These are phyloP conservation scores for Mucor saturninus DNA, from an alignment of 371 early-diverging fungal genomes.

Conservation along the genomic window DNA sequence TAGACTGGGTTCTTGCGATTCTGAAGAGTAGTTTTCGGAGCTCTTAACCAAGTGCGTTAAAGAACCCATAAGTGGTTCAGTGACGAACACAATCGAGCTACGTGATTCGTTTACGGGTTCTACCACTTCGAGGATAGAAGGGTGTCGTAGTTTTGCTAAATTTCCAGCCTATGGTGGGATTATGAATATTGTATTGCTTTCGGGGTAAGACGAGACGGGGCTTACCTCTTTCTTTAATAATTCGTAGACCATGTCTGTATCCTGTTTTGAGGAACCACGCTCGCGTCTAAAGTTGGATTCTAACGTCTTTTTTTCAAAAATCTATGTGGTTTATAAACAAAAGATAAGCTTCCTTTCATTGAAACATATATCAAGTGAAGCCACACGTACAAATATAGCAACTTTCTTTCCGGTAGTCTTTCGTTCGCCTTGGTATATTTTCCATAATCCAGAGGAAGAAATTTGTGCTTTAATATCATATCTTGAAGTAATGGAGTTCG, in stretches of 20 bases:
- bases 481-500: slow-evolving; percentile 51
- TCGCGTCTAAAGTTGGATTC: slow-evolving; percentile 60
- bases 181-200: background rate
- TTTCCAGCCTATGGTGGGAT: slow-evolving; percentile 61
- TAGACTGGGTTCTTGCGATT: slow-evolving; percentile 42
- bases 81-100: slow-evolving; percentile 76
- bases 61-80: slow-evolving; percentile 75
- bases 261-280: slow-evolving; percentile 50
- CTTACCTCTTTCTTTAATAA: slow-evolving; percentile 69
- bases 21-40: slow-evolving; percentile 48
- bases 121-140: slow-evolving; percentile 80
- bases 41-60: slow-evolving; percentile 71
- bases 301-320: slow-evolving; percentile 75
- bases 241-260: slow-evolving; percentile 63
- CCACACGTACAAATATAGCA: slow-evolving; percentile 62
- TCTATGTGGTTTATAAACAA: slow-evolving; percentile 36
- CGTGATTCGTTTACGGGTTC: slow-evolving; percentile 83
- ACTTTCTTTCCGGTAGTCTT: slow-evolving; percentile 66
- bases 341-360: background rate
- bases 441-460: slow-evolving; percentile 68
- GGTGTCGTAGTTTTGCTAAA: slow-evolving; percentile 83
- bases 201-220: no score
- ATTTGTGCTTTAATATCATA: slow-evolving; percentile 61
- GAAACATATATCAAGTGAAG: background rate
- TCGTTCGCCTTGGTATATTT: slow-evolving; percentile 64